phyloP scores from a whole-genome alignment of 768 basidiomycete species.

The Mycena amicta region DNA sequence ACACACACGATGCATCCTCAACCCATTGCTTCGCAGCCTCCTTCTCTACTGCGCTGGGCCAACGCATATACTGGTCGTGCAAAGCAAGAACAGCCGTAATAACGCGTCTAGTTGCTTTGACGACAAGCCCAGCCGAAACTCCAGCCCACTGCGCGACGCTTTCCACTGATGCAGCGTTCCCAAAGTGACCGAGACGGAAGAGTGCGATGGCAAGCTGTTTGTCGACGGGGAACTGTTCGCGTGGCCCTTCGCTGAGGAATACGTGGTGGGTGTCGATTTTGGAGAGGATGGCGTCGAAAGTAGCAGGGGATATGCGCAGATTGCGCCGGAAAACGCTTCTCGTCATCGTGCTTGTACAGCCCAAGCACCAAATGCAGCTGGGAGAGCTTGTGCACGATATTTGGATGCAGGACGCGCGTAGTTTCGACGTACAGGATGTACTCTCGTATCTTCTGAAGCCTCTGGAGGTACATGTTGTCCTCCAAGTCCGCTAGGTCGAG shows the following conservation, averaged over 20 bases:
- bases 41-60: conserved; percentile 14
- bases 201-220: conserved; percentile 17
- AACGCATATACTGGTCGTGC: conserved; percentile 4
- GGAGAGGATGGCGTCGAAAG: conserved; percentile 27
- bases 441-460: background rate
- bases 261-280: conserved; percentile 24
- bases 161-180: conserved; percentile 19
- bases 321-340: conserved; percentile 21
- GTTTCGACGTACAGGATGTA: background rate
- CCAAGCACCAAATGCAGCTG: conserved; percentile 6
- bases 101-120: conserved; percentile 14
- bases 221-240: conserved; percentile 28
- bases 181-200: conserved; percentile 22
- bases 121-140: conserved; percentile 17
- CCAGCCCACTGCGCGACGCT: conserved; percentile 11
- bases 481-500: background rate
- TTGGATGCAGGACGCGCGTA: background rate
- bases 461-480: background rate
- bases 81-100: conserved; percentile 17
- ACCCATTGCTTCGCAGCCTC: conserved; percentile 21
- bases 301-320: conserved; percentile 25
- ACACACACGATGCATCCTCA: conserved; percentile 16
- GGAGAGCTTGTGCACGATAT: conserved; percentile 1
- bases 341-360: conserved; percentile 6
- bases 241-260: conserved; percentile 30